phyloP scores from a whole-genome alignment of 2,329 filamentous ascomycete species.

The Aspergillus pseudoglaucus region DNA sequence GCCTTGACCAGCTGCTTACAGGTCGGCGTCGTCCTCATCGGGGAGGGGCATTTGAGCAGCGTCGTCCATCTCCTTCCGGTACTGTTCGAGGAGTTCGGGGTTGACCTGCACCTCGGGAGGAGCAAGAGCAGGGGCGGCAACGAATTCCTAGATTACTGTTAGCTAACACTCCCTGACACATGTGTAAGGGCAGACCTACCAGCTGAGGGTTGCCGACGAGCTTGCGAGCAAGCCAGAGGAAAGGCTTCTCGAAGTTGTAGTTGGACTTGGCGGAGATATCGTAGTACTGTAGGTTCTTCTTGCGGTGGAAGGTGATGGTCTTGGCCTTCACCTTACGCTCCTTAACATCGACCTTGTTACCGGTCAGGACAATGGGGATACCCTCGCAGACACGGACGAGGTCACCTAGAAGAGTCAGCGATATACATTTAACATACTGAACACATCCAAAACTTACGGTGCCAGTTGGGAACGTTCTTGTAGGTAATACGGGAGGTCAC shows the following conservation, averaged over 20 bases:
- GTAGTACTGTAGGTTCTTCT: conserved; percentile 99
- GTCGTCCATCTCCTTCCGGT: conserved; percentile 79
- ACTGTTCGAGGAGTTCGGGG: conserved; percentile 70
- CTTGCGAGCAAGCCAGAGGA: conserved; percentile 99
- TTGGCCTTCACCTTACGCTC: conserved; percentile 99
- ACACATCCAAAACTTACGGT: conserved; percentile 63
- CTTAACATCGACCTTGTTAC: conserved; percentile 99
- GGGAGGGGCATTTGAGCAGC: conserved; percentile 81
- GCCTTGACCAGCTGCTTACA: conserved; percentile 30
- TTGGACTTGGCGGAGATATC: conserved; percentile 99
- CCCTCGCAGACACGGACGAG: conserved; percentile 99
- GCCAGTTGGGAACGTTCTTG: conserved; percentile 99
- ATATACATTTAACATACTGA: conserved; percentile 2
- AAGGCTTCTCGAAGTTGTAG: conserved; percentile 99
- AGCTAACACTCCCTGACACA: conserved; percentile 1
- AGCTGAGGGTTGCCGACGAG: conserved; percentile 86
- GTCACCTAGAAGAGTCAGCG: conserved; percentile 59
- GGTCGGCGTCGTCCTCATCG: conserved; percentile 77
- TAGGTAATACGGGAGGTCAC: conserved; percentile 99
- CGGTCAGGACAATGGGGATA: conserved; percentile 95
- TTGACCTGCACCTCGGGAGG: conserved; percentile 90
- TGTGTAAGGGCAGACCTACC: conserved; percentile 47
- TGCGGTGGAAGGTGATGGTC: conserved; percentile 99
- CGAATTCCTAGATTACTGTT: conserved; percentile 67
- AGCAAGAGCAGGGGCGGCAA: conserved; percentile 88